These are phyloP conservation scores for Boletus fagicola DNA, from an alignment of 768 basidiomycete genomes.

Conservation along the genomic window DNA sequence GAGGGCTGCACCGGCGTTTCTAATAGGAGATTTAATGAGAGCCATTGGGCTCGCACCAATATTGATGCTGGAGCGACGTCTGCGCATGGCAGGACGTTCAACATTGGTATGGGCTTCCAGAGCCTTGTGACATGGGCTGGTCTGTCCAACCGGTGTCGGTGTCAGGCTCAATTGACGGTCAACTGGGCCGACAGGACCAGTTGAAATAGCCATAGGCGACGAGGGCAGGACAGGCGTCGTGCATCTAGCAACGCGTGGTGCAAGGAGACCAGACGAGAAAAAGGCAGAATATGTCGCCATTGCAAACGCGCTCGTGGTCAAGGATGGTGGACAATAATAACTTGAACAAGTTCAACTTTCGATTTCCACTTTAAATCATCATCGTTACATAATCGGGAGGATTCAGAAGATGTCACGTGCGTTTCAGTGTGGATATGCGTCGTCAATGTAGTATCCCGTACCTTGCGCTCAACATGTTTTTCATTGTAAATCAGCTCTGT, in stretches of 20 bases:
- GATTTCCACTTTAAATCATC: slow-evolving; percentile 10
- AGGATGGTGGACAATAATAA: not conserved
- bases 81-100: slow-evolving; percentile 48
- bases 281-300: slow-evolving; percentile 59
- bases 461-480: slow-evolving; percentile 50
- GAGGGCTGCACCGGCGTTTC: slow-evolving; percentile 50
- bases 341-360: slow-evolving; percentile 25
- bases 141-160: slow-evolving; percentile 33
- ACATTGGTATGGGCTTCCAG: slow-evolving; percentile 15
- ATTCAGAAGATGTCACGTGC: slow-evolving; percentile 14
- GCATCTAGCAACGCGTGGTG: slow-evolving; percentile 37
- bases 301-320: slow-evolving; percentile 12
- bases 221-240: slow-evolving; percentile 27
- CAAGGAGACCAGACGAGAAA: slow-evolving; percentile 70
- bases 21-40: slow-evolving; percentile 55
- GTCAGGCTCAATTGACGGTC: slow-evolving; percentile 39
- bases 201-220: slow-evolving; percentile 20
- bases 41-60: slow-evolving; percentile 52
- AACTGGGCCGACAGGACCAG: slow-evolving; percentile 29
- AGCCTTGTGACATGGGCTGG: slow-evolving; percentile 28
- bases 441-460: not conserved
- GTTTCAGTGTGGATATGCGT: not conserved
- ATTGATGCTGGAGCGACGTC: slow-evolving; percentile 63
- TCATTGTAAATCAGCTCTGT: slow-evolving; percentile 53
- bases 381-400: slow-evolving; percentile 19